These are phyloP conservation scores for Stemphylium lycopersici DNA, from an alignment of 2,329 filamentous ascomycete species.

Conservation along the genomic window DNA sequence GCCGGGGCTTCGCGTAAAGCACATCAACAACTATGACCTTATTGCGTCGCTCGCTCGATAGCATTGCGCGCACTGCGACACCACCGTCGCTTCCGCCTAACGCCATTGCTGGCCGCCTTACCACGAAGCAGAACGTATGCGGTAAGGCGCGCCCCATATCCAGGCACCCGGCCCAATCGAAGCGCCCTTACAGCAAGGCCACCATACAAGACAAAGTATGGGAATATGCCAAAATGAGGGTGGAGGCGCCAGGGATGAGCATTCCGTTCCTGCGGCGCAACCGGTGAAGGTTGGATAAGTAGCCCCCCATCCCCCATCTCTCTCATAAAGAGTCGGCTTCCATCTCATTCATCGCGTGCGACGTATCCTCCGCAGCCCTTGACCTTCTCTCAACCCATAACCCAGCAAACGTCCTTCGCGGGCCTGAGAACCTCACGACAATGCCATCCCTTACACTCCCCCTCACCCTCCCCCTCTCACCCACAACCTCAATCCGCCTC, in stretches of 20 bases:
- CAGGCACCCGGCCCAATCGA: conserved; percentile 24
- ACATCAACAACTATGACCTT: conserved; percentile 8
- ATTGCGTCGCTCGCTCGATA: conserved; percentile 2
- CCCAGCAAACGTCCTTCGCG: not conserved
- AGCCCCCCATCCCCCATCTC: too few species aligned
- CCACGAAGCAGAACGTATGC: conserved; percentile 13
- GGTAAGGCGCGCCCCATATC: conserved; percentile 16
- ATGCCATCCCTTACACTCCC: conserved; percentile 11
- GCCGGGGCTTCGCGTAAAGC: not conserved
- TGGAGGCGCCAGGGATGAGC: conserved; percentile 4
- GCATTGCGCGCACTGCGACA: conserved; percentile 6
- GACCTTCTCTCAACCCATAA: not conserved
- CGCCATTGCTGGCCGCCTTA: conserved; percentile 18
- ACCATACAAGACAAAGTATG: conserved; percentile 10
- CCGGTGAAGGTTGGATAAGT: conserved; percentile 23
- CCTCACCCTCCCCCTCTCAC: conserved; percentile 7
- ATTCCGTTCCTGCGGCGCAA: conserved; percentile 16
- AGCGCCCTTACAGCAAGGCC: conserved; percentile 3
- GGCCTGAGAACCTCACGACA: not conserved
- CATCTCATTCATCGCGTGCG: not conserved
- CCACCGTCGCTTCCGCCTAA: conserved; percentile 5
- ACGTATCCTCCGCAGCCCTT: not conserved
- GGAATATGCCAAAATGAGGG: conserved; percentile 11
- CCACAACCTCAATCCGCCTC: conserved; percentile 24
- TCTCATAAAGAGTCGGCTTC: not conserved